Evolutionary conservation across 2,329 filamentous ascomycete species (phyloP).

Genomic region (Alternaria metachromatica): DNA sequence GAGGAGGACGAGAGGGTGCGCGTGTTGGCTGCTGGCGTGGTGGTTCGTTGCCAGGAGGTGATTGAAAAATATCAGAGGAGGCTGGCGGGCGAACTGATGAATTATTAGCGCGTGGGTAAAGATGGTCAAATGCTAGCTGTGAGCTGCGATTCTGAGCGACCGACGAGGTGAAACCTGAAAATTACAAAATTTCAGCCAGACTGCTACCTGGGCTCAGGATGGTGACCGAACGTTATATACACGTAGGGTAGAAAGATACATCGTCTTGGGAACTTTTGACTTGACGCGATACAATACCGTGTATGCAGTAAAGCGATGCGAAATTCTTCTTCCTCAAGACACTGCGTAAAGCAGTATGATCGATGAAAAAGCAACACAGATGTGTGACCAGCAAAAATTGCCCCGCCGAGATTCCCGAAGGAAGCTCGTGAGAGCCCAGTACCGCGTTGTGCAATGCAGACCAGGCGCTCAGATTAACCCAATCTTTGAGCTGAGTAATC

Average conservation of each 20-base stretch:
- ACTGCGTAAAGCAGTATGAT: conserved; percentile 36
- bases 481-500: conserved; percentile 41
- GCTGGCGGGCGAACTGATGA: conserved; percentile 72
- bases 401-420: conserved; percentile 45
- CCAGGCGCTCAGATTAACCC: conserved; percentile 34
- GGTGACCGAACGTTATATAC: background rate
- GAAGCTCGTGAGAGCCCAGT: conserved; percentile 40
- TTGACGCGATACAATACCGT: fast-evolving
- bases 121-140: background rate
- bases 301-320: background rate
- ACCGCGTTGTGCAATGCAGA: conserved; percentile 50
- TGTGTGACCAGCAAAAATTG: conserved; percentile 38
- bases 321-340: conserved; percentile 46
- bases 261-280: background rate
- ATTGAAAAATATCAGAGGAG: conserved; percentile 81
- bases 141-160: background rate
- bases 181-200: background rate
- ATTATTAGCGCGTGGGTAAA: conserved; percentile 29
- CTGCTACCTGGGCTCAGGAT: background rate
- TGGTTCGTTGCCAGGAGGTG: conserved; percentile 80
- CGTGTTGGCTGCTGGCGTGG: conserved; percentile 76
- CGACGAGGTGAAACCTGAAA: background rate
- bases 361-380: conserved; percentile 46
- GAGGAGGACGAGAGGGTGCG: conserved; percentile 80
- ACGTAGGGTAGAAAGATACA: background rate